Evolutionary conservation across 495 filamentous ascomycete species (phyloP), one percentile per base, ranked within the genome.

Genomic region (Hypoxylon fuscum): DNA sequence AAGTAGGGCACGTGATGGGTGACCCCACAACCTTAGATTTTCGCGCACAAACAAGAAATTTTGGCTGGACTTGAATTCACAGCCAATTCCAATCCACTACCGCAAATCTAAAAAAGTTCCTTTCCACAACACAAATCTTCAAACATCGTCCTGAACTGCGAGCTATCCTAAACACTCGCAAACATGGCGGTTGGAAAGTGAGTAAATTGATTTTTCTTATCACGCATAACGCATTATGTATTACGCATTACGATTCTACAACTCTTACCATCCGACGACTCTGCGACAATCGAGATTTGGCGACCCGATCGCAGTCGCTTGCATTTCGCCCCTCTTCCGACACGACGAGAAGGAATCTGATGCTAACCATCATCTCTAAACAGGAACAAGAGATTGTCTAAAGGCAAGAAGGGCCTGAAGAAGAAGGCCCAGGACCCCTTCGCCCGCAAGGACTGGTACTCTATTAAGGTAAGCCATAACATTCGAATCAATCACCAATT

Each of bases 361-460:
- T 46, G 72, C 80, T 81, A 78, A 83, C 76, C 72, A 72, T 80
- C 79, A 74, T 76, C 79, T 73, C 76, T 74, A 35, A 73, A 80
- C 74, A 98, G 96, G 90, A 98, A 98, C 87, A 98, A 98, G 92
- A 90, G 95, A 80, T 87, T 98, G 83, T 98, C 95, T 47, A 98
- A 98, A 86, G 96, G 95, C 84, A 98, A 98, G 91, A 98, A 98
- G 88, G 95, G 95, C 77, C 87, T 98, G 73, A 98, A 98, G 91
- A 98, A 98, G 95, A 93, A 91, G 81, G 88, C 90, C 55, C 88
- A 92, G 75, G 95, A 98, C 77, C 96, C 95, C 69, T 98, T 98
- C 83, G 83, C 93, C 73, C 88, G 93, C 73, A 98, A 98, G 86
- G 94, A 98, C 79, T 97, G 96, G 90, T 98, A 92, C 83, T 90